Conservation (phyloP, 1,139 yeast species). For the Zygoascus meyerae region DNA sequence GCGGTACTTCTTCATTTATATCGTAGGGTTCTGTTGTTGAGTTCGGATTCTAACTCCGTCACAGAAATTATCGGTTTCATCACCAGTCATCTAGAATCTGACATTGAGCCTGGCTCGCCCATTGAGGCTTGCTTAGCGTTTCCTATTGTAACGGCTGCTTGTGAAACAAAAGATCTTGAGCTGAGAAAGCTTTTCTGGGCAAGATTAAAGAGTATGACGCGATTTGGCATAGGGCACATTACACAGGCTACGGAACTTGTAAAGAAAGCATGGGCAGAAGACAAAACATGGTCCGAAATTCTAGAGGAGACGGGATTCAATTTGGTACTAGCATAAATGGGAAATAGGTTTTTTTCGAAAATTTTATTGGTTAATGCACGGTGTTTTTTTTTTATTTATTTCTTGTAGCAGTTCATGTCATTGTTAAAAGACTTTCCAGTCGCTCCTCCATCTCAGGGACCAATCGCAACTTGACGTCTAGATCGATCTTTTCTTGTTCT, state of each 20-base stretch:
- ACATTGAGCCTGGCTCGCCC: constrained; percentile 42
- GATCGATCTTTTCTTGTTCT: constrained; percentile 63
- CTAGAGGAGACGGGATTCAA: constrained; percentile 28
- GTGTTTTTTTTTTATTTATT: no score
- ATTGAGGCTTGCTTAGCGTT: constrained; percentile 51
- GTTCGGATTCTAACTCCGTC: constrained; percentile 41
- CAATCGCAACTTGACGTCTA: constrained; percentile 61
- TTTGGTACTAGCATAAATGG: constrained; percentile 24
- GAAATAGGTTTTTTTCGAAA: background rate
- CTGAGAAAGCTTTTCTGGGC: constrained; percentile 35
- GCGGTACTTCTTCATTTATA: constrained; percentile 48
- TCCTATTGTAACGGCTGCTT: constrained; percentile 50
- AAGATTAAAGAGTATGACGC: constrained; percentile 39
- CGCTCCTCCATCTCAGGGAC: constrained; percentile 62
- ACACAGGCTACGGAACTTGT: constrained; percentile 41
- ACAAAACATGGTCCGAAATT: constrained; percentile 28
- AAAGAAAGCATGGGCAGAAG: constrained; percentile 44
- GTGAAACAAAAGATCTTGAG: constrained; percentile 42
- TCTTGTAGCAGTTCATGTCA: constrained; percentile 2
- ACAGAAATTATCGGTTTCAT: constrained; percentile 42
- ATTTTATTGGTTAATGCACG: background rate
- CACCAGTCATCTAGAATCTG: constrained; percentile 34
- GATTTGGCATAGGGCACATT: constrained; percentile 45
- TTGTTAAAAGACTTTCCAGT: constrained; percentile 35
- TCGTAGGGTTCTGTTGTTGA: constrained; percentile 44